Evolutionary conservation across 1,139 yeast species (phyloP), one percentile per base, ranked within the genome.

Genomic region (Geotrichum aggregatum): DNA sequence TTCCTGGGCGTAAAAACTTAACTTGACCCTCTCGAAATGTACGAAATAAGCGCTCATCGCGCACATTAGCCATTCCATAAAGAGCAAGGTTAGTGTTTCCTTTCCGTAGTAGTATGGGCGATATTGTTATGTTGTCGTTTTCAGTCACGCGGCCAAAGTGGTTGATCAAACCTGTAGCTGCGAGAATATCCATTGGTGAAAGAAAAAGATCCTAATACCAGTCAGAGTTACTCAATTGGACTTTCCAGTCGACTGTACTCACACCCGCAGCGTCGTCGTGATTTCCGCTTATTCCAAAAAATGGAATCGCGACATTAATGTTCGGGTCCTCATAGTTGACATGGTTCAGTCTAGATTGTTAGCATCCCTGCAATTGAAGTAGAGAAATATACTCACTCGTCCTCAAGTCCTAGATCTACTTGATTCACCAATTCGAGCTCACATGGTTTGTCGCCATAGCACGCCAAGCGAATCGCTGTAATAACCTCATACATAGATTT

Each of bases 181-280:
- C 80, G 16, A 94, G 71, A 2, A 94, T 72, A 66, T 92, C 98
- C 73, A 92, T 74, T 0, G 98, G 96, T 58, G 91, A 83, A n/a
- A 92, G 72, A 55, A 88, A 71, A 2, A 85, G 59, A 35, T 63
- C 55, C 52, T 56, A 33, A 7, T 13, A 22, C 31, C 22, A 14
- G n/a, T 3, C 6, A 19, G 26, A 6, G 8, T 11, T 11, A 8
- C 6, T 18, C 26, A 16, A 34, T 13, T 39, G 14, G 6, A 26
- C 18, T 14, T 13, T 19, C n/a, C 21, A 13, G 13, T n/a, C 11
- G 4, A 34, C 7, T 5, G 13, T 26, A 59, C 63, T 40, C 45
- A 59, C 87, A 0, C 98, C 98, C 0, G 96, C 87, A 1, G 96
- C 89, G 69, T 92, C 98, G 67, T 92, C 99, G 67, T 92, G 99